A percentile compares a stretch with the other conserved stretches of the same genome.
phyloP scores from a whole-genome alignment of 2,329 filamentous ascomycete species.

The Paraconiothyrium sp. region DNA sequence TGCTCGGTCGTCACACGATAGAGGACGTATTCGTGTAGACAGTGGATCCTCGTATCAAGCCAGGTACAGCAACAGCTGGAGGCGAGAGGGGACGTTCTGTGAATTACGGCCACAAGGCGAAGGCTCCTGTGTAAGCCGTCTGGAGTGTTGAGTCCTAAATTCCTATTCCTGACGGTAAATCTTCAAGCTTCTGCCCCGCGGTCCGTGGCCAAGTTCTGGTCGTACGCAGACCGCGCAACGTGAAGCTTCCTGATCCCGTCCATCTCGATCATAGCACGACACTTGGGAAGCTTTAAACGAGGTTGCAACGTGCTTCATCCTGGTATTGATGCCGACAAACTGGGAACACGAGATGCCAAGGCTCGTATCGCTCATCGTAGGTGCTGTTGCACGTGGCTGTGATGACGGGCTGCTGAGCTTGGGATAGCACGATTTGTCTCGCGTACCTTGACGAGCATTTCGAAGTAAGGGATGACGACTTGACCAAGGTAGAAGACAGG shows the following conservation, averaged over 20 bases:
- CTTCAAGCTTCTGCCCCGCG: no score
- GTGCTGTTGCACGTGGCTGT: conserved; percentile 7
- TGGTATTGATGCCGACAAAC: background rate
- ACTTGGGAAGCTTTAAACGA: background rate
- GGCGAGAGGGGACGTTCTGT: background rate
- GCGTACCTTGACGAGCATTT: background rate
- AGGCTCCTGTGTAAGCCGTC: background rate
- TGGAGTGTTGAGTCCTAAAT: no score
- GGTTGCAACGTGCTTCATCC: conserved; percentile 11
- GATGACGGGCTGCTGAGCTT: conserved; percentile 2
- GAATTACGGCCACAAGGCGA: background rate
- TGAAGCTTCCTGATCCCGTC: background rate
- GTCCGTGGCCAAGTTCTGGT: background rate
- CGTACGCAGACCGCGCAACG: background rate
- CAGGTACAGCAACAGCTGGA: background rate
- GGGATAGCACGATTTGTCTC: background rate
- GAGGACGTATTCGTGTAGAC: background rate
- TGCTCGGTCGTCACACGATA: background rate
- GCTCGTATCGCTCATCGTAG: conserved; percentile 2
- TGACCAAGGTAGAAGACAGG: background rate
- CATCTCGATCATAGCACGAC: background rate
- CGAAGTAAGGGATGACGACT: background rate
- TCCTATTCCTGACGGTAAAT: no score
- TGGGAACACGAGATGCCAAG: conserved; percentile 15
- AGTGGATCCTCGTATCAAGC: background rate